phyloP scores from a whole-genome alignment of 179 eudicot genomes.

The Actinidia polygama region DNA sequence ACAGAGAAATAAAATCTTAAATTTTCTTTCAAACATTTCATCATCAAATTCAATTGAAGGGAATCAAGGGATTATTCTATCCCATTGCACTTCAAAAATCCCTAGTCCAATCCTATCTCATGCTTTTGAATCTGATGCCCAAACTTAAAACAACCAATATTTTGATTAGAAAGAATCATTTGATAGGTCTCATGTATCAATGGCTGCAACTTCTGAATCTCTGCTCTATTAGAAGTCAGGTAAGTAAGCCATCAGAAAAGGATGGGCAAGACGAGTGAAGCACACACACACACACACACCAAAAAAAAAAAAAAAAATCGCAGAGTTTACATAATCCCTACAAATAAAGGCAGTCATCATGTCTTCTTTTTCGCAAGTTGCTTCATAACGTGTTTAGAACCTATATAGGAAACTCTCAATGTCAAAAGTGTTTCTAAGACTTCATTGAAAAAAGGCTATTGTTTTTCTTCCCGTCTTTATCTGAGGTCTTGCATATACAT shows the following conservation, averaged over 20 bases:
- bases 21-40: background rate
- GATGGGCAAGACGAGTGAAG: background rate
- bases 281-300: no score
- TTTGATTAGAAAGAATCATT: background rate
- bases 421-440: background rate
- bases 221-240: background rate
- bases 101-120: background rate
- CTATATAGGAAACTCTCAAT: background rate
- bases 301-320: no score
- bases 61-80: background rate
- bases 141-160: background rate
- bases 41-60: background rate
- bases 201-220: background rate
- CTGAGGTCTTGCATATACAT: background rate
- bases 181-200: background rate
- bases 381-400: background rate
- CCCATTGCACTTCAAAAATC: background rate
- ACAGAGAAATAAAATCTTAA: background rate
- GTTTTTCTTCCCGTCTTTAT: background rate
- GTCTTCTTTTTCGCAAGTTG: conserved; percentile 10
- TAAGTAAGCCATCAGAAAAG: background rate
- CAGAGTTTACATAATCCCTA: background rate
- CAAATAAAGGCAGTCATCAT: background rate
- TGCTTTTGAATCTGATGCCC: background rate
- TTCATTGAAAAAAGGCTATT: background rate